Evolutionary conservation across 2,329 filamentous ascomycete species (phyloP), one percentile per base, ranked within the genome.

Genomic region (Trichophyton mentagrophytes): DNA sequence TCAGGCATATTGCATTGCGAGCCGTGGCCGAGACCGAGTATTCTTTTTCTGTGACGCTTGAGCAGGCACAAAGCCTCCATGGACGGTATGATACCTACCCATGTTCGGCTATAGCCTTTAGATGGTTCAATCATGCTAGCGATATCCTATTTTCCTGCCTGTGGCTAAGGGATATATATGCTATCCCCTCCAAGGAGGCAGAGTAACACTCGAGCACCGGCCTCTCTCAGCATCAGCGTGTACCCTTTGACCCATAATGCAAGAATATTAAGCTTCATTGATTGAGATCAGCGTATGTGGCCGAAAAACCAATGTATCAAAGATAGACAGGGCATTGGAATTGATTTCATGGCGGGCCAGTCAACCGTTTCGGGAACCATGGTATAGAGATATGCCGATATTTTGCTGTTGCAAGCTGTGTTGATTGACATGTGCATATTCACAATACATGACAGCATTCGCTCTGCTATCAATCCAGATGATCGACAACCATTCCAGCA

Each of bases 151-250:
- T 70, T 76, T 0, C 80, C 81, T 60, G 78, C 80, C 80, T 80
- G 83, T 82, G 1, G 79, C 80, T 59, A 83, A 72, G 33, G 67
- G 84, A 84, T 0, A 80, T 79, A 72, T 84, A 81, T 3, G 80
- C 80, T 76, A 81, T 79, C 0, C 80, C 79, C 65, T 77, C 73
- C 76, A 81, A 79, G 20, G 80, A 69, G 61, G 79, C 74, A 38
- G 82, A 66, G 53, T 80, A 74, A 2, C 76, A 77, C n/a, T 66
- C 56, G 0, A 81, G 33, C 78, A 0, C 80, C 80, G 1, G 76
- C 76, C 1, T 71, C 69, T 13, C 64, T 64, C 61, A 84, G 66
- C 66, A 78, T 81, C 63, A 73, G 68, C 2, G 74, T 80, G 68
- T 82, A 82, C 62, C 75, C 70, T 66, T 79, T 74, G 0, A 80